Base-by-base conservation (phyloP, 2,329 filamentous ascomycete genomes). In the Penicillium sp. region DNA sequence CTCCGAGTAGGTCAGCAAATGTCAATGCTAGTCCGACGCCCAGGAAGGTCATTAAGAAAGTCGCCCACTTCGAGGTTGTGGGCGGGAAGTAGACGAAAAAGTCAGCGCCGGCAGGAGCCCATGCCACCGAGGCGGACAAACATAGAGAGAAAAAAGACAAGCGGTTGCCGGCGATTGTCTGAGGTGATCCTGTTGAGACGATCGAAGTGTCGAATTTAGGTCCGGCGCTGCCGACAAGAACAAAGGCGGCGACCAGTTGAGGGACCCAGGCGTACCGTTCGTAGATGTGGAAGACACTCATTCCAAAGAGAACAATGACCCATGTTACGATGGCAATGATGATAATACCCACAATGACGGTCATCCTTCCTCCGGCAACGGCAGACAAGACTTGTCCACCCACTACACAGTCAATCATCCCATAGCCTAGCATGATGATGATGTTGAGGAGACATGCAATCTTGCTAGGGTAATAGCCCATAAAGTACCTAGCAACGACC, bases 41-140 rank as follows among this genome's bases (percentile, higher is more conserved):
- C 4, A 48, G 42, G 40, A 61, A 65, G 3, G 63, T 65, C 47
- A 63, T 60, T 1, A 56, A 36, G 45, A 68, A 68, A 4, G 60
- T 58, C 46, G 61, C 59, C 39, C 49, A 53, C 34, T 11, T 49
- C 0, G 41, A 43, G 5, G 49, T 47, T 7, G 51, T 51, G 5
- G 57, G 54, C 0, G 64, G 61, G 52, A 66, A 67, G 50, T 68
- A 69, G 41, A 67, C 66, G 27, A 60, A 68, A 44, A 64, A 69
- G 42, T 70, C 67, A 0, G 62, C 61, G 13, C 48, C 57, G 4
- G 52, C 54, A 9, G 53, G 47, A 11, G 54, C 51, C 54, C 57
- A 59, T 0, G 57, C 46, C 9, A 66, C 54, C 2, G 61, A 45
- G 1, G 58, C 56, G 1, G 63, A 63, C 4, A 64, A 50, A 10